Evolutionary conservation across 192 early-diverging fungal genomes (phyloP).

Genomic region (Dissophora ornata): DNA sequence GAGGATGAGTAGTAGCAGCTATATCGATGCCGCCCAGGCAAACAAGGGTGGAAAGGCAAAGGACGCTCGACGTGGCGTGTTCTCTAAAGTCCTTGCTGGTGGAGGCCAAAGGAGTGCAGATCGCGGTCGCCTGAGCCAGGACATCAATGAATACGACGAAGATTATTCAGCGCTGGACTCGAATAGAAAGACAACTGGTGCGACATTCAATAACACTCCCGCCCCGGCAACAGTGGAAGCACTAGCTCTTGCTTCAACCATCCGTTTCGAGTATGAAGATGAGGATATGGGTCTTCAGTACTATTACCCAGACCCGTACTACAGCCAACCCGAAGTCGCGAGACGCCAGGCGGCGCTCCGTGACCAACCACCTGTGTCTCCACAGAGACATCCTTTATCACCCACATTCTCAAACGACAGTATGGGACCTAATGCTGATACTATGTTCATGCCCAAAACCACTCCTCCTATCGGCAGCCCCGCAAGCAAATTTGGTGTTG

Average conservation of each 20-base stretch:
- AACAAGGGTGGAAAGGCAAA: slow-evolving; percentile 22
- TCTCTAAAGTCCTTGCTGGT: slow-evolving; percentile 37
- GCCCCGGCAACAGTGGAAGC: slow-evolving; percentile 29
- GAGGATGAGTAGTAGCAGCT: not conserved
- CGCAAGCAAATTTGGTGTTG: too few relatives aligned
- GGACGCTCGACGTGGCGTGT: slow-evolving; percentile 19
- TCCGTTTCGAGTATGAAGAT: slow-evolving; percentile 12
- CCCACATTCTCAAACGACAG: slow-evolving; percentile 1
- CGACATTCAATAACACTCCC: not conserved
- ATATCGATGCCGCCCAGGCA: not conserved
- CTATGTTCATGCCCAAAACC: too few relatives aligned
- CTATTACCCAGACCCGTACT: slow-evolving; percentile 41
- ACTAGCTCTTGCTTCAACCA: slow-evolving; percentile 6
- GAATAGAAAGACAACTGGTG: not conserved
- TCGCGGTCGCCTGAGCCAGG: slow-evolving; percentile 13
- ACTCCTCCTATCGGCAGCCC: not conserved
- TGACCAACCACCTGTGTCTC: too few relatives aligned
- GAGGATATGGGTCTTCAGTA: slow-evolving; percentile 36
- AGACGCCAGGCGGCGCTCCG: not conserved
- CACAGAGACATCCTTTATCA: slow-evolving; percentile 23
- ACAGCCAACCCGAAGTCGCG: slow-evolving; percentile 17
- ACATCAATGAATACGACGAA: slow-evolving; percentile 22
- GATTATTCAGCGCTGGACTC: not conserved
- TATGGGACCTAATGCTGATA: not conserved
- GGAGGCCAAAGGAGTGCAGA: slow-evolving; percentile 5